Evolutionary conservation across 352 stramenopile genomes (phyloP), one percentile per base, ranked within the genome.

Genomic region (Globisporangium heterothallicum): DNA sequence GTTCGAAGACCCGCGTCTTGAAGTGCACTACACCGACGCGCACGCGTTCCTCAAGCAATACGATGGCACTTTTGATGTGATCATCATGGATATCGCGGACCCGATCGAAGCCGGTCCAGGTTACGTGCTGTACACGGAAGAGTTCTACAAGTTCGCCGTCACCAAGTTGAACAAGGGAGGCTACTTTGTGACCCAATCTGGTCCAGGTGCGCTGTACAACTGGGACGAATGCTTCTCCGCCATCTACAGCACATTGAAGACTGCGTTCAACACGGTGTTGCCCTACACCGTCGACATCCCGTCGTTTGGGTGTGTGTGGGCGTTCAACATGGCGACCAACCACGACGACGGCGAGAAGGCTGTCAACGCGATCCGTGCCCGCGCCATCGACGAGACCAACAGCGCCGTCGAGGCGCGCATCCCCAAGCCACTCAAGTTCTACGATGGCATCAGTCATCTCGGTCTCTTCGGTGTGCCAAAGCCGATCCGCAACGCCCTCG

Each of bases 71-170:
- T 88, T 92, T 55, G 94, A 99, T 63, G 87, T 98, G 13, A 96
- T 98, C 55, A 96, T 98, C 70, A 97, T 98, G 84, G 95, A 98
- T 66, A 98, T 98, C 56, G 88, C 84, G 24, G 88, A 97, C 69
- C 86, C 88, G 38, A 95, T 97, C 50, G 92, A 98, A 66, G 93
- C 91, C 29, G 95, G 95, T 38, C 95, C 93, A 24, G 93, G 90
- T 19, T 95, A 97, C 65, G 78, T 89, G 61, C 68, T 89, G 5
- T 87, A 86, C 66, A 85, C 72, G 24, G 74, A 84, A 44, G 77
- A 88, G 61, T 97, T 98, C 68, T 98, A 98, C 79, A 72, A 95
- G 63, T 93, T 94, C 63, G 87, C 84, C 21, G 50, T 66, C 29
- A 89, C 66, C 25, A 88, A 87, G 69, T 72, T 97, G 43, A 89